Evolutionary conservation across 1,284 basidiomycete genomes (phyloP).

Genomic region (Tilletia horrida): DNA sequence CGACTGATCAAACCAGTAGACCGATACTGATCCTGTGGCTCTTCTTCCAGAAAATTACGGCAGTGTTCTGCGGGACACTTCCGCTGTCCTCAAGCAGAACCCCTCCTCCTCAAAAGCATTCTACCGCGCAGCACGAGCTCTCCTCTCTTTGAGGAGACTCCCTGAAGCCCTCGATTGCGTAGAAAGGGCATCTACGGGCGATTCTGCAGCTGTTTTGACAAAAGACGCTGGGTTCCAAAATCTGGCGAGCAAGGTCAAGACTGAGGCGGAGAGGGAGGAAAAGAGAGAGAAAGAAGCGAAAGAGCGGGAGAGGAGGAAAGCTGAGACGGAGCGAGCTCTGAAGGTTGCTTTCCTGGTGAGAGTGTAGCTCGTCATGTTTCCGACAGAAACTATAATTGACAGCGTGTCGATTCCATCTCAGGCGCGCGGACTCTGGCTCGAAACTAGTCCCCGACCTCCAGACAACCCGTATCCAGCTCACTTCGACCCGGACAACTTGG

Average conservation of each 20-base stretch:
- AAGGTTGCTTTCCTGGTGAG: conserved; percentile 65
- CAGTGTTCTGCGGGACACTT: conserved; percentile 76
- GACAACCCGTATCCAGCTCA: conserved; percentile 61
- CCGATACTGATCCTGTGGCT: conserved; percentile 23
- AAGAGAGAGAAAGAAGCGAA: conserved; percentile 61
- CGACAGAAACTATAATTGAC: no score
- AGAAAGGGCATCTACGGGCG: conserved; percentile 28
- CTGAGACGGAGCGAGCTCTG: conserved; percentile 60
- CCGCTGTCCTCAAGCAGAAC: conserved; percentile 64
- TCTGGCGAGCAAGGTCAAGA: conserved; percentile 32
- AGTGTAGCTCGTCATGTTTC: conserved; percentile 21
- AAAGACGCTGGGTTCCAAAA: conserved; percentile 33
- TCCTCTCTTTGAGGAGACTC: conserved; percentile 36
- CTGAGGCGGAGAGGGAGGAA: conserved; percentile 56
- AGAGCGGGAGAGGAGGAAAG: conserved; percentile 60
- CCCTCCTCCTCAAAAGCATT: conserved; percentile 44
- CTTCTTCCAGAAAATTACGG: conserved; percentile 73
- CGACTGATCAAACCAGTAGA: neutral
- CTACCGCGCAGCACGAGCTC: conserved; percentile 43
- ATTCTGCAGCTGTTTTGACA: conserved; percentile 11
- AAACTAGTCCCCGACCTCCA: conserved; percentile 56
- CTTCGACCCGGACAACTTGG: conserved; percentile 58
- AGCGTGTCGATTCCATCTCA: conserved; percentile 2
- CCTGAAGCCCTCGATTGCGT: conserved; percentile 42
- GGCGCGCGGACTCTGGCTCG: conserved; percentile 48